These are phyloP conservation scores for Teunomyces funiuensis DNA, from an alignment of 805 yeast species.

Conservation along the genomic window DNA sequence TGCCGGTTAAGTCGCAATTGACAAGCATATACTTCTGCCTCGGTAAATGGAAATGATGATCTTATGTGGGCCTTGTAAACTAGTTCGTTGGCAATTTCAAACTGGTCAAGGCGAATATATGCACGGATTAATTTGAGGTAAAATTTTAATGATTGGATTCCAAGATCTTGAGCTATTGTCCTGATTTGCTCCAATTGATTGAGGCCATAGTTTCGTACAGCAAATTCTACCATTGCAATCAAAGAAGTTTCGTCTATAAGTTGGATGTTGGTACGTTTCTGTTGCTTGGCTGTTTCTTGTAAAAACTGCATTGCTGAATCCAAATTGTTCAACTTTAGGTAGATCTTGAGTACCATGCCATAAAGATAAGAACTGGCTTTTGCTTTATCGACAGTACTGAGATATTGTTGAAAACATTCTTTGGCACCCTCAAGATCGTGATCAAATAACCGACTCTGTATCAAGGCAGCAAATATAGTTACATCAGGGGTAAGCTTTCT, in stretches of 20 bases:
- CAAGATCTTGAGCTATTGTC: constrained; percentile 16
- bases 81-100: constrained; percentile 31
- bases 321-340: constrained; percentile 26
- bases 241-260: constrained; percentile 20
- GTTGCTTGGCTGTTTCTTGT: constrained; percentile 18
- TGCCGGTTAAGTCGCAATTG: constrained; percentile 31
- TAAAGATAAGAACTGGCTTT: constrained; percentile 21
- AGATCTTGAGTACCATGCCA: constrained; percentile 28
- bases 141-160: constrained; percentile 23
- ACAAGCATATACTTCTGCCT: constrained; percentile 23
- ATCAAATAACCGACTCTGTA: constrained; percentile 38
- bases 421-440: constrained; percentile 37
- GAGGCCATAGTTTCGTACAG: constrained; percentile 20
- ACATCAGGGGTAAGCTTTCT: constrained; percentile 50
- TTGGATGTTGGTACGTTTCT: constrained; percentile 12
- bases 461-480: constrained; percentile 44
- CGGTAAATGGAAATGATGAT: constrained; percentile 29
- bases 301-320: constrained; percentile 28
- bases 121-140: constrained; percentile 28
- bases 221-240: constrained; percentile 19
- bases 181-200: constrained; percentile 18
- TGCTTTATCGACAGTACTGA: constrained; percentile 18
- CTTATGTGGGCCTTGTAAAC: constrained; percentile 31
- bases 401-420: constrained; percentile 25
- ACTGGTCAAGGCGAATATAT: constrained; percentile 29